These are phyloP conservation scores for Fraxinus quadrangulata DNA, from an alignment of 257 asterid species.

Conservation along the genomic window DNA sequence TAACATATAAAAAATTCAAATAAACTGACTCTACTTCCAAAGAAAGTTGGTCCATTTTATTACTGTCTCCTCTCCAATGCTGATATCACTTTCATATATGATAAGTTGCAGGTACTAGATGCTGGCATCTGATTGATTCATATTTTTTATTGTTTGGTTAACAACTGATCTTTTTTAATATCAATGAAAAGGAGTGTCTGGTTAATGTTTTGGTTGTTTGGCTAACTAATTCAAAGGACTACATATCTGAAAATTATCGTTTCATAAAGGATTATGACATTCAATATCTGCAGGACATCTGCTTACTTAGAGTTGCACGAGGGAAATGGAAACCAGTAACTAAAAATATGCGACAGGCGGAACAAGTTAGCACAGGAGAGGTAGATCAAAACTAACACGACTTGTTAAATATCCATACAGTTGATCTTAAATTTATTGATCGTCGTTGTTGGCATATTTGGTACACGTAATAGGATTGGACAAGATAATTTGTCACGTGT, in stretches of 20 bases:
- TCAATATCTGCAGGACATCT: too few relatives aligned
- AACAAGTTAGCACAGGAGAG: neutral
- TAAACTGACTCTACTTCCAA: neutral
- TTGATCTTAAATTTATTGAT: too few relatives aligned
- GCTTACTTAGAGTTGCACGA: neutral
- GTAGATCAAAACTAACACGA: too few relatives aligned
- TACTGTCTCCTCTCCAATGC: conserved; percentile 1
- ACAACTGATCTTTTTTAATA: conserved; percentile 30
- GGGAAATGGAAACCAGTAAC: neutral
- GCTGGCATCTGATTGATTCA: neutral
- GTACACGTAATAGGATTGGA: neutral
- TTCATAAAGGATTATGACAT: neutral
- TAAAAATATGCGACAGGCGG: neutral
- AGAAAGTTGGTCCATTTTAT: conserved; percentile 6
- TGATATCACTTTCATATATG: neutral
- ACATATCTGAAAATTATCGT: too few relatives aligned
- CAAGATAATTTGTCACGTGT: neutral
- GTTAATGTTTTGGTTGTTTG: conserved; percentile 22
- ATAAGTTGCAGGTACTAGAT: neutral
- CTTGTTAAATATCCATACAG: too few relatives aligned
- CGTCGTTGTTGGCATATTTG: neutral
- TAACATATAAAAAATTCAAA: neutral
- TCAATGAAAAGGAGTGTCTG: neutral
- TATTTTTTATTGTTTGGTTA: conserved; percentile 44
- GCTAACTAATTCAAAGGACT: conserved; percentile 21